A percentile compares a stretch with the other conserved stretches of the same genome.
Evolutionary conservation across 257 asterid species (phyloP).

Genomic region (Jacaranda copaia): DNA sequence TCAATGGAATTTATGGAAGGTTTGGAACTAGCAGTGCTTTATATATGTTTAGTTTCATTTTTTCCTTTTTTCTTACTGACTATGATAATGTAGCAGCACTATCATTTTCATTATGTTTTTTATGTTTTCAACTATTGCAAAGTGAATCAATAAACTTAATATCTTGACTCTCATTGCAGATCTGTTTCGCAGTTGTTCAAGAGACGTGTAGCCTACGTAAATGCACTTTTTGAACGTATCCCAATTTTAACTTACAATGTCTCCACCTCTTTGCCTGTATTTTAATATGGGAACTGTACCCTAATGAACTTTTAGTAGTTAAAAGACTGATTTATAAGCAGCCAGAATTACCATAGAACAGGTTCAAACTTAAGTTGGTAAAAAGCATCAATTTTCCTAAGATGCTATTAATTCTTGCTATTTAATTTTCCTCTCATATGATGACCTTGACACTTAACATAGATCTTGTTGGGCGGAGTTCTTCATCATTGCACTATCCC

Average conservation of each 20-base stretch:
- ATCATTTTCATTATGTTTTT: background rate
- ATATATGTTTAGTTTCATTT: no score
- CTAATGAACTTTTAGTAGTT: background rate
- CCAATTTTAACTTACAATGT: conserved; percentile 34
- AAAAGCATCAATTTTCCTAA: background rate
- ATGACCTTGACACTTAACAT: conserved; percentile 52
- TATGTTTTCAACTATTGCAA: background rate
- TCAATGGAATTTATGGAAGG: conserved; percentile 95
- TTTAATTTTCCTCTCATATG: conserved; percentile 4
- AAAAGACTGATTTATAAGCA: background rate
- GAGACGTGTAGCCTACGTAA: conserved; percentile 84
- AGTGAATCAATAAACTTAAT: conserved; percentile 16
- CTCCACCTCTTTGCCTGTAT: conserved; percentile 13
- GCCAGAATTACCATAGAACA: background rate
- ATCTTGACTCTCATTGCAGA: conserved; percentile 49
- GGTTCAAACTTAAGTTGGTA: background rate
- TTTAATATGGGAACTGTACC: background rate
- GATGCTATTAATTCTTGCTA: background rate
- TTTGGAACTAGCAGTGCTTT: conserved; percentile 4
- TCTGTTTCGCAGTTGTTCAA: conserved; percentile 81
- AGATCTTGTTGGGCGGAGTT: conserved; percentile 96
- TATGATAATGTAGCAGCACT: background rate
- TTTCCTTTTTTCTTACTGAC: no score
- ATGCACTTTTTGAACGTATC: conserved; percentile 85
- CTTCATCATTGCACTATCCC: conserved; percentile 79